Conservation (phyloP, 192 early-diverging fungal species). For the Haplosporangium gracile region DNA sequence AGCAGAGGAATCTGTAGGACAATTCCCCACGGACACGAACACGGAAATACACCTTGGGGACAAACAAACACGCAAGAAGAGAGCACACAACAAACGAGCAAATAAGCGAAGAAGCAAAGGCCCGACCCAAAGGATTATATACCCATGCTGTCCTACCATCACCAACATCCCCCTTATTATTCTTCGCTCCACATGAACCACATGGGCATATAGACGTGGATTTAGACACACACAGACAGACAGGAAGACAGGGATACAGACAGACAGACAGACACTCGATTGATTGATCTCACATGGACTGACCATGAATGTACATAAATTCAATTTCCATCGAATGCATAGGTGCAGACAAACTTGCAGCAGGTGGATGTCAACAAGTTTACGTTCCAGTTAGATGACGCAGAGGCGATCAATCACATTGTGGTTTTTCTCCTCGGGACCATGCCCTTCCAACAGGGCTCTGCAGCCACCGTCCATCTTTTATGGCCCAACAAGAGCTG, state of each 20-base stretch:
- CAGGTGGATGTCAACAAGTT: constrained; percentile 91
- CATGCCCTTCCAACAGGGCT: constrained; percentile 89
- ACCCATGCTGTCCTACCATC: not conserved
- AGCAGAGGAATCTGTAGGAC: not conserved
- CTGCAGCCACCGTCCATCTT: constrained; percentile 94
- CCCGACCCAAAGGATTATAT: not conserved
- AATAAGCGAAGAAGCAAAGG: not conserved
- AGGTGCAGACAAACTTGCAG: constrained; percentile 93
- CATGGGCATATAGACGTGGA: not conserved
- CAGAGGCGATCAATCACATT: constrained; percentile 92
- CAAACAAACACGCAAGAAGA: not conserved
- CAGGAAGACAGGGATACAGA: not conserved
- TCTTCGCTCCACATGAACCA: not conserved
- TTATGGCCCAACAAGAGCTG: constrained; percentile 87
- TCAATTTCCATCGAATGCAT: not conserved
- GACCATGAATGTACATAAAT: not conserved
- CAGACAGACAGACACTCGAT: not conserved
- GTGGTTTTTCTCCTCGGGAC: constrained; percentile 93
- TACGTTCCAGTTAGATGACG: constrained; percentile 90
- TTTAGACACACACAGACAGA: not conserved
- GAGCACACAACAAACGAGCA: not conserved
- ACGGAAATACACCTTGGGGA: no score
- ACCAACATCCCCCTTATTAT: not conserved
- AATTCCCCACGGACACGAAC: not conserved
- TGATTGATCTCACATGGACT: not conserved